These are phyloP conservation scores for Thraustotheca clavata DNA, from an alignment of 352 stramenopile species.

Conservation along the genomic window DNA sequence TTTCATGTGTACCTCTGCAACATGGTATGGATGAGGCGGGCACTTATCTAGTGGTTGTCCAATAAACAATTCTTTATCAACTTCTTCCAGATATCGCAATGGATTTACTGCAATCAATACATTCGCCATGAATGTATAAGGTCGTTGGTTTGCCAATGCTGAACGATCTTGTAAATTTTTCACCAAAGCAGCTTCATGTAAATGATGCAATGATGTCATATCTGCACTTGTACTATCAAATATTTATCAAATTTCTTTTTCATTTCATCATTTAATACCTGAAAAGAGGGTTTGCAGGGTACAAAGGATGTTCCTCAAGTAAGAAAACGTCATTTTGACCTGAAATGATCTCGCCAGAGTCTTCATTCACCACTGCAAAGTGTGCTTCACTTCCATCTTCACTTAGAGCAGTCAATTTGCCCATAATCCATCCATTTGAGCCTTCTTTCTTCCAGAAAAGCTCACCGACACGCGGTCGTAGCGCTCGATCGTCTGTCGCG, in stretches of 20 bases:
- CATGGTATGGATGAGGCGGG: slow-evolving; percentile 23
- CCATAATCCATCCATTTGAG: slow-evolving; percentile 48
- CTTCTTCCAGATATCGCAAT: slow-evolving; percentile 42
- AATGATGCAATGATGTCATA: slow-evolving; percentile 76
- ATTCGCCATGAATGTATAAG: slow-evolving; percentile 26
- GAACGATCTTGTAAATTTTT: slow-evolving; percentile 25
- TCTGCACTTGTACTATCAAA: slow-evolving; percentile 45
- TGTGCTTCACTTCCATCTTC: slow-evolving; percentile 28
- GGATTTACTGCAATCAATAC: slow-evolving; percentile 24
- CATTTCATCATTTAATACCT: slow-evolving; percentile 21
- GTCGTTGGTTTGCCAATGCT: slow-evolving; percentile 20
- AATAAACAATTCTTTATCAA: slow-evolving; percentile 27
- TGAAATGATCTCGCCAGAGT: slow-evolving; percentile 39
- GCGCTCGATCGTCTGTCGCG: no score
- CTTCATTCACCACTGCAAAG: slow-evolving; percentile 52
- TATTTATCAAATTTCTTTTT: not conserved
- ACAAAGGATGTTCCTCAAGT: slow-evolving; percentile 40
- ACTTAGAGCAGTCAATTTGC: slow-evolving; percentile 52
- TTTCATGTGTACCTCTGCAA: slow-evolving; percentile 17
- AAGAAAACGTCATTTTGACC: slow-evolving; percentile 30
- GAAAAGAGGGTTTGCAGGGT: slow-evolving; percentile 65
- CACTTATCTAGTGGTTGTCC: slow-evolving; percentile 21
- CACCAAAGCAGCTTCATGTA: slow-evolving; percentile 29
- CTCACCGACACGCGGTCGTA: slow-evolving; percentile 55
- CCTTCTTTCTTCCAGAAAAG: slow-evolving; percentile 78